Evolutionary conservation across 2,329 filamentous ascomycete genomes (phyloP).

Genomic region (Colletotrichum euphorbiae): DNA sequence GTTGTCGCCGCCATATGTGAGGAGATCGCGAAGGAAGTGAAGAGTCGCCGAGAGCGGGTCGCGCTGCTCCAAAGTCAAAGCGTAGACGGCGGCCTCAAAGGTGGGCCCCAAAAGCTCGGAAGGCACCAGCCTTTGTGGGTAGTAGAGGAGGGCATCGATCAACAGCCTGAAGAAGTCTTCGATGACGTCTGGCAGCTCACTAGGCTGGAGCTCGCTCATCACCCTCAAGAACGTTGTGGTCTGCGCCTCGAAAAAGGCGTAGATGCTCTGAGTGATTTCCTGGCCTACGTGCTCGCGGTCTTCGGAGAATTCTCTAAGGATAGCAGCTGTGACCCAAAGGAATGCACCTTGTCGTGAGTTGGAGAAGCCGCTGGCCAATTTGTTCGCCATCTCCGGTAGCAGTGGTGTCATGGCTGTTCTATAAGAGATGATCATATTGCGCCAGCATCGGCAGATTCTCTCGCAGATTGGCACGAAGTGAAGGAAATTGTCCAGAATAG

Average conservation of each 20-base stretch:
- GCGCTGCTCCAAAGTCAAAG: conserved; percentile 88
- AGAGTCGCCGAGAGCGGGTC: conserved; percentile 92
- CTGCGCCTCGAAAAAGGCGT: conserved; percentile 94
- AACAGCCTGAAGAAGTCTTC: conserved; percentile 97
- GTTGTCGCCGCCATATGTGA: conserved; percentile 87
- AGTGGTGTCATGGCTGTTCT: conserved; percentile 88
- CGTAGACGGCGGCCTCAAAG: conserved; percentile 87
- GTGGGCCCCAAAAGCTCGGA: conserved; percentile 85
- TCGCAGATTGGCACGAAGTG: conserved; percentile 90
- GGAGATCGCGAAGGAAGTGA: conserved; percentile 91
- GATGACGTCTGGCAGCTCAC: conserved; percentile 84
- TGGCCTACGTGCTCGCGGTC: conserved; percentile 86
- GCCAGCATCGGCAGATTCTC: conserved; percentile 93
- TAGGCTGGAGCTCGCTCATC: conserved; percentile 82
- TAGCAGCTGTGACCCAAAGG: conserved; percentile 97
- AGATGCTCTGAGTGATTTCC: conserved; percentile 87
- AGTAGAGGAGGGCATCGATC: conserved; percentile 92
- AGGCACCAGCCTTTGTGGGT: conserved; percentile 84
- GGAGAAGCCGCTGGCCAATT: conserved; percentile 86
- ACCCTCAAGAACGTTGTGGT: conserved; percentile 89
- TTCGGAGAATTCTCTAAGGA: conserved; percentile 94
- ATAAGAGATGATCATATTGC: conserved; percentile 97
- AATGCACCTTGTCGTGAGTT: conserved; percentile 93
- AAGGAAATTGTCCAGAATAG: conserved; percentile 89
- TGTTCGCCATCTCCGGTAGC: conserved; percentile 86